Percentiles rank a stretch among this genome's conserved stretches.
Evolutionary conservation across 176 grass and related monocot genomes (phyloP).

Genomic region (Carex myosuroides): DNA sequence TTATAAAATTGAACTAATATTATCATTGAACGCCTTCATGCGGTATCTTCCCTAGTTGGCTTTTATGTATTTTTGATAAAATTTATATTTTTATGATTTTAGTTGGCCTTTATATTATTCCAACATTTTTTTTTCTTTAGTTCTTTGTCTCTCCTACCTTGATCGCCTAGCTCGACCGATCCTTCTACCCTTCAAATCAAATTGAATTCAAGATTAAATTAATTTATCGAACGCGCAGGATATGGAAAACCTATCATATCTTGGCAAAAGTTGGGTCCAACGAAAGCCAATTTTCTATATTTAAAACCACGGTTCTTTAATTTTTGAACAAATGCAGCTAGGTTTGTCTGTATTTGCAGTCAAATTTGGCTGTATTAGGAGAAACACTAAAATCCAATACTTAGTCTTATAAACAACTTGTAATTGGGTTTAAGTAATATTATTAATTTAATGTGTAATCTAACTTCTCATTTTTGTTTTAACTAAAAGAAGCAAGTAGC

Average conservation of each 20-base stretch:
- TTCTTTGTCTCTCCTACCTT: neutral
- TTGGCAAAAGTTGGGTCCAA: neutral
- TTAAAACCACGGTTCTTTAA: neutral
- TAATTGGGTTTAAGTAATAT: neutral
- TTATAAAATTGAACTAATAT: too few species aligned
- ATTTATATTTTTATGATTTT: neutral
- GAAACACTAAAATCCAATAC: constrained; percentile 8
- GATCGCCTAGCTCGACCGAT: neutral
- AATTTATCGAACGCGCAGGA: neutral
- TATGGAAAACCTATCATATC: neutral
- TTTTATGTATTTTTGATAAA: too few species aligned
- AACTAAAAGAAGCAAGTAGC: neutral
- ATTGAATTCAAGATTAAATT: neutral
- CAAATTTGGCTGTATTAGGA: constrained; percentile 22
- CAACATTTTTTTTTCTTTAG: neutral
- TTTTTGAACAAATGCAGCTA: neutral
- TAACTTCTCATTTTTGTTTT: constrained; percentile 12
- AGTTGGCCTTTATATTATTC: neutral
- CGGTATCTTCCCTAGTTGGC: too few species aligned
- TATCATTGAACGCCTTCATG: too few species aligned
- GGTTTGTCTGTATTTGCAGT: neutral
- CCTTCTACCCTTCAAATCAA: neutral
- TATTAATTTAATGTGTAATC: neutral
- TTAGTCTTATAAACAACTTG: neutral
- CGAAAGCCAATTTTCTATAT: neutral